These are phyloP conservation scores for Quercus ilex DNA, from an alignment of 306 rosid genomes.

Conservation along the genomic window DNA sequence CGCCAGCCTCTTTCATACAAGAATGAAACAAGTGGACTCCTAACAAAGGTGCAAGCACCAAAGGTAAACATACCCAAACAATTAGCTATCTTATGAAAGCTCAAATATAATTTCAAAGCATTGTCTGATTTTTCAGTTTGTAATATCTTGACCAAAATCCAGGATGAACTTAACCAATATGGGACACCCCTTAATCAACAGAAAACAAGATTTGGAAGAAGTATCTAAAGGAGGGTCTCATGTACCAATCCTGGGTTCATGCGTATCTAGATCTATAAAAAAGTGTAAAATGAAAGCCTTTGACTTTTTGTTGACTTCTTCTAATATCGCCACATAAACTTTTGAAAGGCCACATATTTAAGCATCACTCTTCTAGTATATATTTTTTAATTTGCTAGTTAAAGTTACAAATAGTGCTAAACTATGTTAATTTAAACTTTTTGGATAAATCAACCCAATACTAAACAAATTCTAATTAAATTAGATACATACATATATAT, in stretches of 20 bases:
- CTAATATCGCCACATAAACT: too few species aligned
- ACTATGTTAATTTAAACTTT: too few species aligned
- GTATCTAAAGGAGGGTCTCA: not conserved
- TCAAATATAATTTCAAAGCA: not conserved
- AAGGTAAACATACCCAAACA: slow-evolving; percentile 20
- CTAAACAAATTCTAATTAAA: too few species aligned
- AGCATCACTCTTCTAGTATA: too few species aligned
- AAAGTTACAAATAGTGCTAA: too few species aligned
- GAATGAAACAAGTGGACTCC: slow-evolving; percentile 97
- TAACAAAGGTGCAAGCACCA: slow-evolving; percentile 20
- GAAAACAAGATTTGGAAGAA: not conserved
- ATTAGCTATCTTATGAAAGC: slow-evolving; percentile 4
- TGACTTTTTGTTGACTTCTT: too few species aligned
- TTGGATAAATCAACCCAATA: too few species aligned
- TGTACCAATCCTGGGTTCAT: not conserved
- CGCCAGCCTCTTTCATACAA: slow-evolving; percentile 99
- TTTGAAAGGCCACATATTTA: too few species aligned
- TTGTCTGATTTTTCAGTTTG: not conserved
- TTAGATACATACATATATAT: too few species aligned
- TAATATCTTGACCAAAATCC: not conserved
- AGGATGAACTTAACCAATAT: not conserved
- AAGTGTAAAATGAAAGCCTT: too few species aligned
- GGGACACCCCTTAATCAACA: not conserved
- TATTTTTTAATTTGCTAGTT: too few species aligned
- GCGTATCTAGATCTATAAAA: not conserved